Conservation (phyloP, 192 early-diverging fungal species). For the Coemansia sp. region DNA sequence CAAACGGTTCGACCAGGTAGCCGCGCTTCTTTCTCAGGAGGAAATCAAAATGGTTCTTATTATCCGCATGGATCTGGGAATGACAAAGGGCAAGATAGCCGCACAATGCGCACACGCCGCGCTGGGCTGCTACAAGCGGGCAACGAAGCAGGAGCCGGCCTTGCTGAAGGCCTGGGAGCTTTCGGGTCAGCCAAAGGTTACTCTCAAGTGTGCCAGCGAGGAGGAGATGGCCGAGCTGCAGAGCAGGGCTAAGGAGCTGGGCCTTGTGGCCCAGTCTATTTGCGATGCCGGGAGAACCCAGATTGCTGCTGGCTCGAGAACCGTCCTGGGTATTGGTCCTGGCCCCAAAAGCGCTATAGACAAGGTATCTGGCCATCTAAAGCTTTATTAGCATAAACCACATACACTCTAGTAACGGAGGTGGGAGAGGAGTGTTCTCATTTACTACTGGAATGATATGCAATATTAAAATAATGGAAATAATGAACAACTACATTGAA, state of each 20-base stretch:
- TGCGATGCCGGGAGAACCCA: slow-evolving; percentile 81
- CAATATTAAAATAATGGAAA: background rate
- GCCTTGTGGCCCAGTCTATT: slow-evolving; percentile 61
- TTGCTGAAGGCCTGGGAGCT: slow-evolving; percentile 67
- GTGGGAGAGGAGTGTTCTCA: background rate
- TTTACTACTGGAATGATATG: background rate
- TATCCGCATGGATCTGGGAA: slow-evolving; percentile 85
- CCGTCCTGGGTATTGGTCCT: slow-evolving; percentile 93
- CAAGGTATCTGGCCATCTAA: slow-evolving; percentile 58
- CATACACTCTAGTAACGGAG: background rate
- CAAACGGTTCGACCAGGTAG: background rate
- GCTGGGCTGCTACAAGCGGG: slow-evolving; percentile 75
- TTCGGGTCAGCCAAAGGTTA: slow-evolving; percentile 83
- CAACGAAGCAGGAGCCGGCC: slow-evolving; percentile 51
- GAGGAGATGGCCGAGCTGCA: slow-evolving; percentile 62
- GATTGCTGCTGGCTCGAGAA: slow-evolving; percentile 84
- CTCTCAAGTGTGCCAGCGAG: slow-evolving; percentile 74
- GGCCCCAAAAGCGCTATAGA: slow-evolving; percentile 60
- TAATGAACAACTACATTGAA: background rate
- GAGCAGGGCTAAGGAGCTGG: slow-evolving; percentile 16
- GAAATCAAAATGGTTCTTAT: slow-evolving; percentile 68
- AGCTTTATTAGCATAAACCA: slow-evolving; percentile 47
- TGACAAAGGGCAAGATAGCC: slow-evolving; percentile 93
- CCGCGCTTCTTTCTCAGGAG: slow-evolving; percentile 2
- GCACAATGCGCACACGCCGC: slow-evolving; percentile 95